phyloP scores from a whole-genome alignment of 768 basidiomycete species.

The Phylloporus rhodoxanthus region DNA sequence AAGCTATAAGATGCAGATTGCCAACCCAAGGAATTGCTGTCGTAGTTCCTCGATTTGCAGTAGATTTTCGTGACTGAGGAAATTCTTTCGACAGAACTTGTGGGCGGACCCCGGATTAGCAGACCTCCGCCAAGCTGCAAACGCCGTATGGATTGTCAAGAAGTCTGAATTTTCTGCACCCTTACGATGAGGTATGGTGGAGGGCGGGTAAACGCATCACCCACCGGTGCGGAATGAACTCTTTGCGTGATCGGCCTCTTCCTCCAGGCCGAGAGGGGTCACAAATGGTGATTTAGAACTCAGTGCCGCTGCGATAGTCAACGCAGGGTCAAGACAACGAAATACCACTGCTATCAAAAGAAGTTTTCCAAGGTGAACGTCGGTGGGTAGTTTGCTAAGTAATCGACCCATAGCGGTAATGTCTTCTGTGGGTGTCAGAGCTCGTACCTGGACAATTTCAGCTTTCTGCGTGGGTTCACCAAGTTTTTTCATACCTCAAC shows the following conservation, averaged over 20 bases:
- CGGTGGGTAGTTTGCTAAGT: slow-evolving; percentile 87
- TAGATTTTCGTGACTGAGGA: slow-evolving; percentile 85
- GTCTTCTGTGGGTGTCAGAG: slow-evolving; percentile 78
- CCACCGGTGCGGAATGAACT: slow-evolving; percentile 67
- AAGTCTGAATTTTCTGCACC: slow-evolving; percentile 87
- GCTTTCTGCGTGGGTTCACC: not conserved
- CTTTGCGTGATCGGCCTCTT: slow-evolving; percentile 83
- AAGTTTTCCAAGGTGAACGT: slow-evolving; percentile 94
- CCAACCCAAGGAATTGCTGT: slow-evolving; percentile 77
- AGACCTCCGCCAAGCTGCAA: slow-evolving; percentile 76
- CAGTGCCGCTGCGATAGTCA: slow-evolving; percentile 90
- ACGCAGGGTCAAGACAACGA: slow-evolving; percentile 89
- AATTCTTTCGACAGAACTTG: slow-evolving; percentile 77
- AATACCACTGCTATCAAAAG: slow-evolving; percentile 79
- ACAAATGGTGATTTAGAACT: slow-evolving; percentile 93
- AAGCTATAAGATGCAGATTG: not conserved
- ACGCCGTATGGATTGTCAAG: slow-evolving; percentile 86
- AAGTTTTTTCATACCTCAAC: slow-evolving; percentile 57
- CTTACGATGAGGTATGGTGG: not conserved
- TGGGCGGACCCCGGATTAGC: slow-evolving; percentile 55
- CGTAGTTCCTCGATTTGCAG: slow-evolving; percentile 95
- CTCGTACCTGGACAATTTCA: slow-evolving; percentile 55
- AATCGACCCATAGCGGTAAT: slow-evolving; percentile 92
- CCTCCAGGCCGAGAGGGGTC: slow-evolving; percentile 80
- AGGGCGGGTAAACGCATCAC: slow-evolving; percentile 16